Evolutionary conservation across 768 basidiomycete species (phyloP), one percentile per base, ranked within the genome.

Genomic region (Dentipellis sp.): DNA sequence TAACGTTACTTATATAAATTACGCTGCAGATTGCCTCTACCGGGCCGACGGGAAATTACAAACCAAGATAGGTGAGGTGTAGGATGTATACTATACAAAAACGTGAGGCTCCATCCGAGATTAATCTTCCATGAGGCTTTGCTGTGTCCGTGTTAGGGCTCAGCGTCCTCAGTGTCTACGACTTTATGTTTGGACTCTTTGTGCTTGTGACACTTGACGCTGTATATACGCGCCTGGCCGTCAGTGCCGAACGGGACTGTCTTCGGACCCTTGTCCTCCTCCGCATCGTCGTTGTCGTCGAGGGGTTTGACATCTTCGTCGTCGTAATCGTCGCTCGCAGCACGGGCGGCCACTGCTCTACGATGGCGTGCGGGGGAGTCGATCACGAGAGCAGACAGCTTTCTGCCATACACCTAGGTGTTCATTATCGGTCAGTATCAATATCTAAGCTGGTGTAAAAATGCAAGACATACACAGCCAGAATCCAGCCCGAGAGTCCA

Each of bases 401-500:
- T 71, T 37, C 77, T 73, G 4, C 80, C 78, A 63, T 91, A 86
- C 37, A 81, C 73, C 76, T 82, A 23, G 17, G 3, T 16, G 16
- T 29, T 6, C 29, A 29, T 29, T 6, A 6, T 29, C 29, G 6
- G 29, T 29, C 6, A 6, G 6, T 29, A 29, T 29, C 29, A 6
- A 29, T 49, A 29, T 49, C 40, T 54, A 12, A 56, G 52, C 48
- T 17, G 21, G 48, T 29, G 21, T n/a, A 8, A 23, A 16, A 48
- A 46, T 39, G 37, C 22, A 38, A 1, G 10, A 17, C 39, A 52
- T 66, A 92, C 88, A 65, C 93, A 95, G 10, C 90, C 94, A 0
- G 87, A 78, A 67, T 98, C 94, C 36, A 95, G 69, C 1, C 94
- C 94, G 58, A 93, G 72, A 2, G 84, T 81, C 86, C 88, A 95